Evolutionary conservation across 345 rosid genomes (phyloP).

Genomic region (Aquilaria yunnanensis): DNA sequence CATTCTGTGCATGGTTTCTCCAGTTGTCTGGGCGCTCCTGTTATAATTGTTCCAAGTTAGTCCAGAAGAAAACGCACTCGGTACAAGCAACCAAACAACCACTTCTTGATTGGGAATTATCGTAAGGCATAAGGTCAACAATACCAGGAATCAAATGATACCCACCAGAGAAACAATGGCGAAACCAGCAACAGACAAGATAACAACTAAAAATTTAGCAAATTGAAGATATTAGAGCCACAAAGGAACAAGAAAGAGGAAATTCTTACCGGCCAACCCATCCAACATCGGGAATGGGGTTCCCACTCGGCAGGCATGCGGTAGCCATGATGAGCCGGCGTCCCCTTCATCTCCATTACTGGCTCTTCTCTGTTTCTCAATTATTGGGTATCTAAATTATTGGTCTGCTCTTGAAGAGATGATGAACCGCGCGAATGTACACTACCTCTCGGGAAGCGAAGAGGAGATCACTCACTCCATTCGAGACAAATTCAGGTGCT

Average conservation of each 20-base stretch:
- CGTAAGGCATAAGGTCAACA: too few relatives aligned
- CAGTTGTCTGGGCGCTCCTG: slow-evolving; percentile 97
- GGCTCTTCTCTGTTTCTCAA: not conserved
- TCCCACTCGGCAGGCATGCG: slow-evolving; percentile 99
- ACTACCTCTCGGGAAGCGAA: too few relatives aligned
- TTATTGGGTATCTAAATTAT: too few relatives aligned
- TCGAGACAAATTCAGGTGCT: too few relatives aligned
- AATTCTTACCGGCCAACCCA: slow-evolving; percentile 89
- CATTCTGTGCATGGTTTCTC: slow-evolving; percentile 62
- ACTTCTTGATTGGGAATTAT: too few relatives aligned
- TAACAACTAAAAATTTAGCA: not conserved
- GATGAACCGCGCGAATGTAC: too few relatives aligned
- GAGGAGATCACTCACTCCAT: too few relatives aligned
- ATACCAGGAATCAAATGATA: not conserved
- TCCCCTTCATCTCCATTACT: slow-evolving; percentile 33
- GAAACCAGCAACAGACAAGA: not conserved
- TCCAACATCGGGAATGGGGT: slow-evolving; percentile 83
- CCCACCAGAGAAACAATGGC: not conserved
- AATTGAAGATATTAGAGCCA: not conserved
- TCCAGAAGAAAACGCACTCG: slow-evolving; percentile 2
- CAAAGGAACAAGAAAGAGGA: not conserved
- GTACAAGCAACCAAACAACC: not conserved
- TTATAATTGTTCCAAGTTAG: not conserved
- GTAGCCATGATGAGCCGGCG: slow-evolving; percentile 58
- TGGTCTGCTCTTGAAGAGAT: too few relatives aligned